Evolutionary conservation across 2,329 filamentous ascomycete species (phyloP), one percentile per base, ranked within the genome.

Genomic region (Seiridium cupressi): DNA sequence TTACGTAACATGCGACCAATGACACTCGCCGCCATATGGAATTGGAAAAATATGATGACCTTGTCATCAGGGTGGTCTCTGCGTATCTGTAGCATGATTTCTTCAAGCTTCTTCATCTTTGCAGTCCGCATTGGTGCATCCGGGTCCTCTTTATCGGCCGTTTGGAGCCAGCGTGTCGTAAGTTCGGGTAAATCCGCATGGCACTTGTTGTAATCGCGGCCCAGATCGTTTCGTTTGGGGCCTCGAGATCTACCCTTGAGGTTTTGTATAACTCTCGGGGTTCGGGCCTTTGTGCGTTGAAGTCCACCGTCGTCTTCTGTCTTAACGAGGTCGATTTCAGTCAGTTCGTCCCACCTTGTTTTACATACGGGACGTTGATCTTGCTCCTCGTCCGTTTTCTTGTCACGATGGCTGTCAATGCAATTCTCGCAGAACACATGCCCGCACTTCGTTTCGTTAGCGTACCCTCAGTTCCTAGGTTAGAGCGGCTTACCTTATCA

Each of bases 1-100:
- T 62, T 61, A 1, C 71, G 55, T 0, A 81, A 64, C 57, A 79
- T 70, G 0, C 71, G 66, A 0, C 78, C 79, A 0, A 80, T 32
- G 1, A 77, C 65, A 4, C 69, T 31, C 1, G 18, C 26, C 18
- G 9, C 18, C 1, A 36, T 18, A 2, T 40, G 0, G 2, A 53
- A 61, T 11, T 59, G 46, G 1, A 18, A 38, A 13, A 61, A 61
- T 2, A 61, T 57, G 18, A 61, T 57, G 11, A 61, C 59, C 51
- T 61, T 61, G 57, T 61, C 60, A 3, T 61, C 56, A 1, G 55
- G 59, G 8, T 49, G 51, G 0, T 59, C 31, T 3, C 2, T 10
- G 9, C 13, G 44, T 47, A 51, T 56, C 3, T 51, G 18, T 6
- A 56, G 8, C 0, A 53, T 18, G 0, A 31, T 40, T 2, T 57